phyloP scores from a whole-genome alignment of 1,284 basidiomycete genomes.

The Pseudozyma thailandica region DNA sequence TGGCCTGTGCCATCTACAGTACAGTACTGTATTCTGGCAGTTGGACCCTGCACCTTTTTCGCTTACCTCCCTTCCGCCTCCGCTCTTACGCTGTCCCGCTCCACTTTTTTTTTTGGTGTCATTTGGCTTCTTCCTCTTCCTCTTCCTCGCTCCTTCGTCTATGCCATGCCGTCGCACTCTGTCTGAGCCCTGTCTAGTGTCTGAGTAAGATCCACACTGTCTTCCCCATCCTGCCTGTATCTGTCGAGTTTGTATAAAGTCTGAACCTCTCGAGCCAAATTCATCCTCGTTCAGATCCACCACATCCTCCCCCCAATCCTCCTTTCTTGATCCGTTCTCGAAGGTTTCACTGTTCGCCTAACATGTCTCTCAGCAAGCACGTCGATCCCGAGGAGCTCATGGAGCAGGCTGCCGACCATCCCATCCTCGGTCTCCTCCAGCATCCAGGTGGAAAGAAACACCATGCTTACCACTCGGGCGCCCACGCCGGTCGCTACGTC shows the following conservation, averaged over 20 bases:
- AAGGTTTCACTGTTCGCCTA: not conserved
- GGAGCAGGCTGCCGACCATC: conserved; percentile 55
- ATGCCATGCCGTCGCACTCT: too few relatives aligned
- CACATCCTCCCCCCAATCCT: too few relatives aligned
- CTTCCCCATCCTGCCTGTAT: too few relatives aligned
- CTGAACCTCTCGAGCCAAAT: too few relatives aligned
- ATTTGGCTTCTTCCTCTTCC: not conserved
- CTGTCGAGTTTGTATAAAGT: too few relatives aligned
- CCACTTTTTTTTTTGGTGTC: not conserved
- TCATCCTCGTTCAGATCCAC: too few relatives aligned
- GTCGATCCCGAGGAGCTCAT: conserved; percentile 62
- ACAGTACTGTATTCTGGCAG: too few relatives aligned
- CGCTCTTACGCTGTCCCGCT: not conserved
- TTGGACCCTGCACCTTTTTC: not conserved
- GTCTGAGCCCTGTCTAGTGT: too few relatives aligned
- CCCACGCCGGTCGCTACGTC: conserved; percentile 61
- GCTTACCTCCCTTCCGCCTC: not conserved
- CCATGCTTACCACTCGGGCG: conserved; percentile 27
- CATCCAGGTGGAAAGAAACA: conserved; percentile 26
- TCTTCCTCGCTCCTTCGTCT: not conserved
- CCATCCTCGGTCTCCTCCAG: conserved; percentile 44
- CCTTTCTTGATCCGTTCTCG: too few relatives aligned
- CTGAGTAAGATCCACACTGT: too few relatives aligned
- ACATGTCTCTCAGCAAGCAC: conserved; percentile 63
- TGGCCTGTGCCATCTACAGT: too few relatives aligned